Evolutionary conservation across 2,329 filamentous ascomycete genomes (phyloP).

Genomic region (Cryphonectria radicalis): DNA sequence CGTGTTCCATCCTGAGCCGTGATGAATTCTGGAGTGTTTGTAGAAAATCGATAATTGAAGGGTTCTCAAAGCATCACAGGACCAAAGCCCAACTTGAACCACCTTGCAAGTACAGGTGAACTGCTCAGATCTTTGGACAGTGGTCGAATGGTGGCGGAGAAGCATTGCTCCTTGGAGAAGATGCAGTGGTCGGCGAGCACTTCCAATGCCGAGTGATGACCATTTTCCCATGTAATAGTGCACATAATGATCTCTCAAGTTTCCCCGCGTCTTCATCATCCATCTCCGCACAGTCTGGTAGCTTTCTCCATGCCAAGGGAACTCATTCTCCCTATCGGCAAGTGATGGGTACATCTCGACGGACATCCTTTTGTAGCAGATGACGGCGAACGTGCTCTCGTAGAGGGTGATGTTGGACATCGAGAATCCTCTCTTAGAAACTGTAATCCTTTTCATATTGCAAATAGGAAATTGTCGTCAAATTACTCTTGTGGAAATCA

Average conservation of each 20-base stretch:
- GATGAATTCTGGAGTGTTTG: neutral
- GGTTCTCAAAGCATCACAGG: neutral
- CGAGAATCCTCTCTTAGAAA: neutral
- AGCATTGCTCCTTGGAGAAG: neutral
- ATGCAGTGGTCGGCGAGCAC: slow-evolving; percentile 16
- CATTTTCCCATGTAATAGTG: neutral
- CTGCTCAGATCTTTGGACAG: neutral
- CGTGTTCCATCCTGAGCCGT: slow-evolving; percentile 8
- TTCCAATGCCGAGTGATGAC: slow-evolving; percentile 23
- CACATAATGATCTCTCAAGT: neutral
- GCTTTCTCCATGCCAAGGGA: neutral
- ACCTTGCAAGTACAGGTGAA: neutral
- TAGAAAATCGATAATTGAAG: neutral
- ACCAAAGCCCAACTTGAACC: neutral
- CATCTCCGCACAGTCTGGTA: slow-evolving; percentile 1
- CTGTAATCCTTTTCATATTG: too few species aligned
- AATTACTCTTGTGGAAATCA: too few species aligned
- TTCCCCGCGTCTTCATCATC: neutral
- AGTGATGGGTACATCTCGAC: neutral
- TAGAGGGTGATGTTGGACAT: neutral
- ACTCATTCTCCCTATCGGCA: neutral
- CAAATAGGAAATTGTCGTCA: too few species aligned
- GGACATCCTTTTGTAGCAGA: neutral
- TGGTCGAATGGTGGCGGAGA: neutral
- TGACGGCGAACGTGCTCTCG: neutral